Evolutionary conservation across 202 grass and related monocot species (phyloP).

Genomic region (Zoysia matrella): DNA sequence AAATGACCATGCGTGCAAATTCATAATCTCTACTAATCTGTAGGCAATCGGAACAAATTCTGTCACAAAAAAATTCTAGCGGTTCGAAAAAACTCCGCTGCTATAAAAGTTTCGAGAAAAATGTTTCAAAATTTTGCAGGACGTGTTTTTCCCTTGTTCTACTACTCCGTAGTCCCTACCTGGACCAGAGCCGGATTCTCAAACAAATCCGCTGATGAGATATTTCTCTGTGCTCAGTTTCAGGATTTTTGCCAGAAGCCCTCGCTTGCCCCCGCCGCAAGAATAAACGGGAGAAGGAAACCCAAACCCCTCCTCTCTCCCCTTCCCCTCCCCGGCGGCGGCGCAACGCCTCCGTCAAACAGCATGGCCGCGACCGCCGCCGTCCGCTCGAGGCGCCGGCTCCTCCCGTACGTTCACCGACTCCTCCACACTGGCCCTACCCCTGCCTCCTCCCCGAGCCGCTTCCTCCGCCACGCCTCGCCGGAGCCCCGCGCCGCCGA

Average conservation of each 20-base stretch:
- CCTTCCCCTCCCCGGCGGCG: slow-evolving; percentile 27
- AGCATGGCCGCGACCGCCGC: slow-evolving; percentile 53
- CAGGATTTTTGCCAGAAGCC: neutral
- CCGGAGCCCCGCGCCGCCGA: slow-evolving; percentile 55
- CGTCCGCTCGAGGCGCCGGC: slow-evolving; percentile 49
- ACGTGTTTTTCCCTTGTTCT: no score
- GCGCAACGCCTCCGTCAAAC: slow-evolving; percentile 37
- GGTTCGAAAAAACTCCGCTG: no score
- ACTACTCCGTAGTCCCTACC: no score
- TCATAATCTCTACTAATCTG: no score
- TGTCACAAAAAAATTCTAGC: no score
- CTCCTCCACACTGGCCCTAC: slow-evolving; percentile 51
- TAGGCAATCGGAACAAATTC: no score
- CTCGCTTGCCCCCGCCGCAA: slow-evolving; percentile 32
- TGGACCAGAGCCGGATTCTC: neutral
- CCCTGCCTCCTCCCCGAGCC: slow-evolving; percentile 45
- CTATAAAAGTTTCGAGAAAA: no score
- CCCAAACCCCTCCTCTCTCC: neutral
- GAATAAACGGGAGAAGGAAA: neutral
- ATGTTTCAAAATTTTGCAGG: no score
- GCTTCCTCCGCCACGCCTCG: slow-evolving; percentile 81
- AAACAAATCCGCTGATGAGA: neutral
- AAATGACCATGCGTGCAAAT: no score
- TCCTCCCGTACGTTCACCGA: slow-evolving; percentile 36
- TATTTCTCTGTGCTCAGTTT: slow-evolving; percentile 13